Conservation (phyloP, 2,329 filamentous ascomycete species). For the Exophiala alcalophila region DNA sequence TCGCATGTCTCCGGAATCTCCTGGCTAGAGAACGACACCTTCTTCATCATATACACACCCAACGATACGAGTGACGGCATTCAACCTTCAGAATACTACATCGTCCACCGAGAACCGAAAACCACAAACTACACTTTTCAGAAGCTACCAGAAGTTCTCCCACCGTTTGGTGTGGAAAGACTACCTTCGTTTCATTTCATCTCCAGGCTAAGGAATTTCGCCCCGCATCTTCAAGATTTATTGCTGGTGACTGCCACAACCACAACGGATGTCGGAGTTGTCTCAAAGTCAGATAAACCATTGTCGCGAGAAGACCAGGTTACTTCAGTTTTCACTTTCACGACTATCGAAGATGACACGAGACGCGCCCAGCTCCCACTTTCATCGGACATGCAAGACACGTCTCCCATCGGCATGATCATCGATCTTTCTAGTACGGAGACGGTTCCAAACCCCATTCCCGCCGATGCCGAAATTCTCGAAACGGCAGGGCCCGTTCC, state of each 20-base stretch:
- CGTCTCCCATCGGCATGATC: slow-evolving; percentile 72
- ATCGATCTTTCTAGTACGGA: slow-evolving; percentile 82
- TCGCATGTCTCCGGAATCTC: slow-evolving; percentile 74
- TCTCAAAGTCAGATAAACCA: slow-evolving; percentile 69
- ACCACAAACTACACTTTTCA: slow-evolving; percentile 65
- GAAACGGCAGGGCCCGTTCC: slow-evolving; percentile 79
- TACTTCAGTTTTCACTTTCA: slow-evolving; percentile 69
- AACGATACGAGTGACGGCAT: slow-evolving; percentile 44
- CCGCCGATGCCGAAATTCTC: slow-evolving; percentile 70
- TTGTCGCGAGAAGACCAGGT: slow-evolving; percentile 62
- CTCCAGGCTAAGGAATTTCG: slow-evolving; percentile 73
- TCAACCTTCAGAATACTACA: slow-evolving; percentile 69
- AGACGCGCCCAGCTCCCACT: slow-evolving; percentile 73
- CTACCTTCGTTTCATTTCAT: slow-evolving; percentile 73
- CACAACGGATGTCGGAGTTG: slow-evolving; percentile 71
- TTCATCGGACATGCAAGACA: slow-evolving; percentile 63
- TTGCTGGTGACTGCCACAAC: slow-evolving; percentile 79
- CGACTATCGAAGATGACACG: slow-evolving; percentile 69
- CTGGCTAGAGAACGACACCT: slow-evolving; percentile 87
- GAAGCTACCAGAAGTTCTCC: slow-evolving; percentile 70
- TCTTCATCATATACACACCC: slow-evolving; percentile 76
- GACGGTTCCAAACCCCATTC: slow-evolving; percentile 73
- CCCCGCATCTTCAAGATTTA: slow-evolving; percentile 74
- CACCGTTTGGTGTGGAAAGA: slow-evolving; percentile 65
- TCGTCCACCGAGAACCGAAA: slow-evolving; percentile 67